These are phyloP conservation scores for Trichosporon sp. DNA, from an alignment of 1,284 basidiomycete species.

Conservation along the genomic window DNA sequence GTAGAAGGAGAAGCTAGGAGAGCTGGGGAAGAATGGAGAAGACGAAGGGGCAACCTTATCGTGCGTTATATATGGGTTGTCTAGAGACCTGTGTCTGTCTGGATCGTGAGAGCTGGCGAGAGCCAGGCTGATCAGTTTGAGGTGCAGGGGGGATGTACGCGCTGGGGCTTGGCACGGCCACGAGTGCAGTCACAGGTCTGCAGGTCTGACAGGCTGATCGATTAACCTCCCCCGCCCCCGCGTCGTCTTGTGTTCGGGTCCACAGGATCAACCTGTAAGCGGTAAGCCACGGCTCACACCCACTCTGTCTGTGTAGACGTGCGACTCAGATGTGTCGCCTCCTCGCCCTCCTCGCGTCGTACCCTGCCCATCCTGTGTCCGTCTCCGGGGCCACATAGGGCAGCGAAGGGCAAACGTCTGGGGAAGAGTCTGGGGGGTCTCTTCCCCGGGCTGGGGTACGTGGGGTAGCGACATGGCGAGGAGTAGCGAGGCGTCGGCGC, in stretches of 20 bases:
- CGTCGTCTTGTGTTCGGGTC: background rate
- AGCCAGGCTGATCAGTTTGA: background rate
- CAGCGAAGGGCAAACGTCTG: background rate
- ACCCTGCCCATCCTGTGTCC: background rate
- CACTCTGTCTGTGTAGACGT: background rate
- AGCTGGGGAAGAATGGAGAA: conserved; percentile 6
- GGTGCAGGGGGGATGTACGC: background rate
- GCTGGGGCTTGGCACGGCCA: background rate
- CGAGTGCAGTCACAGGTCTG: conserved; percentile 6
- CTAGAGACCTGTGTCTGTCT: too few species aligned
- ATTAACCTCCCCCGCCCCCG: background rate
- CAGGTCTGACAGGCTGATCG: background rate
- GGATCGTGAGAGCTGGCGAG: background rate
- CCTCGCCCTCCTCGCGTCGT: conserved; percentile 6
- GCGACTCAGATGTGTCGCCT: background rate
- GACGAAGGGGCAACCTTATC: background rate
- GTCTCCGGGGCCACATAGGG: conserved; percentile 10
- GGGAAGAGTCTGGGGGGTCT: conserved; percentile 1
- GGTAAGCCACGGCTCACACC: conserved; percentile 6
- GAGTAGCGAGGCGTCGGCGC: conserved; percentile 1
- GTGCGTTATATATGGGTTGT: background rate
- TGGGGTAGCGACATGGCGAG: conserved; percentile 11
- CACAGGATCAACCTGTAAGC: background rate
- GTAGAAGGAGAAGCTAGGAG: background rate
- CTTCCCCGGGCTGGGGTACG: conserved; percentile 12